A percentile compares a stretch with the other conserved stretches of the same genome.
Evolutionary conservation across 2,329 filamentous ascomycete species (phyloP).

Genomic region (Phaeomoniella chlamydospora): DNA sequence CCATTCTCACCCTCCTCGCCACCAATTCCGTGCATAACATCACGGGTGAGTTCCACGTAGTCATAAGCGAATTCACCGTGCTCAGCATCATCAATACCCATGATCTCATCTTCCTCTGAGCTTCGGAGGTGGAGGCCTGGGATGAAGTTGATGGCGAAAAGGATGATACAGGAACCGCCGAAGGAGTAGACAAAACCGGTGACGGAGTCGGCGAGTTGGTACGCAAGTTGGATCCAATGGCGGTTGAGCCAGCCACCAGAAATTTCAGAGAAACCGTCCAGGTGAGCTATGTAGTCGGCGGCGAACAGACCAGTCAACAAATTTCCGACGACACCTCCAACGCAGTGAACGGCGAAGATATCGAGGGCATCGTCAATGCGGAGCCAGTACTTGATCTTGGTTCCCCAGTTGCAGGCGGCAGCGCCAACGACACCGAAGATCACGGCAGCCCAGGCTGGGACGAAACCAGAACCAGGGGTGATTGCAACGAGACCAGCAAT

Average conservation of each 20-base stretch:
- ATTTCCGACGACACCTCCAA: slow-evolving; percentile 68
- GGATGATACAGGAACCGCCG: slow-evolving; percentile 59
- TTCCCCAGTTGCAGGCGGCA: slow-evolving; percentile 72
- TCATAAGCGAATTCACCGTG: slow-evolving; percentile 94
- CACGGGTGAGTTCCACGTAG: slow-evolving; percentile 70
- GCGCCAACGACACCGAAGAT: slow-evolving; percentile 66
- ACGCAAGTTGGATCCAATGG: slow-evolving; percentile 70
- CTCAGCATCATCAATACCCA: slow-evolving; percentile 79
- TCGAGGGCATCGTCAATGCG: slow-evolving; percentile 74
- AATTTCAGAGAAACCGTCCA: slow-evolving; percentile 57
- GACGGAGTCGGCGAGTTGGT: slow-evolving; percentile 71
- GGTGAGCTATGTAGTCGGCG: slow-evolving; percentile 68
- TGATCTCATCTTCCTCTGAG: slow-evolving; percentile 61
- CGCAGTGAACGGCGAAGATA: slow-evolving; percentile 71
- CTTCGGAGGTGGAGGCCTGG: slow-evolving; percentile 63
- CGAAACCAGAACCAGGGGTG: slow-evolving; percentile 74
- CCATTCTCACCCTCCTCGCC: no score
- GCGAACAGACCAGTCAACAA: slow-evolving; percentile 71
- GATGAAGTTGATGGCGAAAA: slow-evolving; percentile 66
- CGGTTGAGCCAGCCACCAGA: slow-evolving; percentile 69
- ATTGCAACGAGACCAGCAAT: slow-evolving; percentile 79
- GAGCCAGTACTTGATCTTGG: slow-evolving; percentile 76
- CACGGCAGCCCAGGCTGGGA: slow-evolving; percentile 72
- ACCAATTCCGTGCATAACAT: slow-evolving; percentile 40
- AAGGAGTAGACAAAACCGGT: slow-evolving; percentile 68